Evolutionary conservation across 257 asterid genomes (phyloP), one percentile per base, ranked within the genome.

Genomic region (Fraxinus quadrangulata): DNA sequence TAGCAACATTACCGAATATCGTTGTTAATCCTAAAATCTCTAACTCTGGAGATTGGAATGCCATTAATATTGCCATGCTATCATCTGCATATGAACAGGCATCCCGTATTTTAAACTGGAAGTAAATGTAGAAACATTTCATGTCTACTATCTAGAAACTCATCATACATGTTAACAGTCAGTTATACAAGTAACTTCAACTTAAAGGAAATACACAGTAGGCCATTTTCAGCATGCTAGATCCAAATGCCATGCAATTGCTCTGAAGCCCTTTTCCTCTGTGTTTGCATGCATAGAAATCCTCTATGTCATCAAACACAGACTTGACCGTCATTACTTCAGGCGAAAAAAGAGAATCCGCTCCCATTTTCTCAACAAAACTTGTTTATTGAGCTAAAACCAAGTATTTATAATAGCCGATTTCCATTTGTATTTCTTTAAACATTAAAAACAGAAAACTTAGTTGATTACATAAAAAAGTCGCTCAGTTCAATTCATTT

Each of bases 21-120:
- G 99, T 93, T 21, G 99, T 93, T 36, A 96, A 86, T 80, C 99
- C 99, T 79, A 96, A 63, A 42, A 96, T 83, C 68, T 96, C 97
- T 73, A 96, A 66, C 4, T 88, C 95, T 3, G 95, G 92, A 17
- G 97, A 85, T 73, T 96, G 98, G 77, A 93, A 93, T 42, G 99
- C 98, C 99, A 96, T 93, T 12, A 96, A 73, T 84, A 93, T 87
- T 12, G 99, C 96, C 95, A 96, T 88, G 83, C 94, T 79, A 85
- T 96, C 98, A 89, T 96, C 99, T 93, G 90, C 23, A 80, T 47
- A 79, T 56, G 63, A 84, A 74, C 66, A 59, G 17, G 42, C 75
- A 66, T 30, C 8, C 26, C 23, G 36, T 49, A 67, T 75, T 67
- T 72, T 76, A 79, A 9, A 72, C 73, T 23, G 16, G 31, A 61